Percentiles rank a stretch among this genome's conserved stretches.
phyloP scores from a whole-genome alignment of 208 protist species.

The Trypanosoma vivax region DNA sequence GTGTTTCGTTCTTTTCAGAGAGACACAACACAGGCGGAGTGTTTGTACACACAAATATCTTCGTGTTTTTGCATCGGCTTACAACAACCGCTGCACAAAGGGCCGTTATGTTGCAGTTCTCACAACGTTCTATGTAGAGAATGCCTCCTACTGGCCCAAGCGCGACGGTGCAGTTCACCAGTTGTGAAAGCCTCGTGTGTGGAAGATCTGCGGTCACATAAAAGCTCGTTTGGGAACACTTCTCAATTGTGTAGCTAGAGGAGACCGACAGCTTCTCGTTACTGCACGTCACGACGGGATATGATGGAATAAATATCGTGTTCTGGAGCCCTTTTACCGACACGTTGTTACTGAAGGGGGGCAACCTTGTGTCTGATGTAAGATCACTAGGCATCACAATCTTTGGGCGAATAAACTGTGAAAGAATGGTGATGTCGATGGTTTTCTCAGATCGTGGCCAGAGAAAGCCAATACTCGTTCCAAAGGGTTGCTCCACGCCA shows the following conservation, averaged over 20 bases:
- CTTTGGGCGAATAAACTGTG: conserved; percentile 84
- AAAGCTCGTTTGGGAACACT: conserved; percentile 64
- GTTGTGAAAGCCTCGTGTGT: conserved; percentile 64
- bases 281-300: conserved; percentile 31
- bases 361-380: conserved; percentile 10
- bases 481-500: conserved; percentile 82
- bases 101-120: conserved; percentile 77
- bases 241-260: conserved; percentile 61
- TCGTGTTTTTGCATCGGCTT: conserved; percentile 65
- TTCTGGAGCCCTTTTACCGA: conserved; percentile 33
- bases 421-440: conserved; percentile 76
- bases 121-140: conserved; percentile 72
- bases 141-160: conserved; percentile 80
- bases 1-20: conserved; percentile 1
- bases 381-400: conserved; percentile 65
- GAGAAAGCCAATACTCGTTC: conserved; percentile 70
- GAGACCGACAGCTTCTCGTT: conserved; percentile 34
- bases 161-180: conserved; percentile 84
- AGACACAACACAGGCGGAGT: conserved; percentile 70
- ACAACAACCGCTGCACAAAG: conserved; percentile 75
- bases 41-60: conserved; percentile 81
- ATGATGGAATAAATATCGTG: conserved; percentile 57
- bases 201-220: conserved; percentile 79
- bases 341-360: conserved; percentile 62
- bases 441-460: conserved; percentile 78